Evolutionary conservation across 2,329 filamentous ascomycete genomes (phyloP).

Genomic region (Scorias spongiosa): DNA sequence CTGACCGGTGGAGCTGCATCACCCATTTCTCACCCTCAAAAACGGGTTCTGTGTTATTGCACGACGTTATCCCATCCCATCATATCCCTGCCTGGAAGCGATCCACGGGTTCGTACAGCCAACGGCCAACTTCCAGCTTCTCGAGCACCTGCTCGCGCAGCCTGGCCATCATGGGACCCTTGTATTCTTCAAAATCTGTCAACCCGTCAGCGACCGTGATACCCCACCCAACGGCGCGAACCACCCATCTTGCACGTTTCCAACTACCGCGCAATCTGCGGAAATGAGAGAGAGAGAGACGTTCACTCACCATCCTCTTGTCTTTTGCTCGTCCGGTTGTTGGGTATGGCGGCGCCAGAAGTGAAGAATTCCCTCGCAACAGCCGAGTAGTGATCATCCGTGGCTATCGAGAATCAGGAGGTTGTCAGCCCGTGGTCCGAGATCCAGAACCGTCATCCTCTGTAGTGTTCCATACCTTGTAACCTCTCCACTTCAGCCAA

Average conservation of each 20-base stretch:
- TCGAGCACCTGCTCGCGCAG: conserved; percentile 11
- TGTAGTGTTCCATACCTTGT: background rate
- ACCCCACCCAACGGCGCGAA: background rate
- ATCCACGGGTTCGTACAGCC: conserved; percentile 13
- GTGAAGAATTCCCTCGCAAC: conserved; percentile 14
- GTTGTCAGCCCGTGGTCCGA: background rate
- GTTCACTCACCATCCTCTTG: conserved; percentile 12
- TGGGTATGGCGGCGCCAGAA: conserved; percentile 11
- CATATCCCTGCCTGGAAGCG: conserved; percentile 3
- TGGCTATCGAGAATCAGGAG: background rate
- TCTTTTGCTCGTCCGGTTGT: conserved; percentile 7
- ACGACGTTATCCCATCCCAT: background rate
- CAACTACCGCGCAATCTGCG: background rate
- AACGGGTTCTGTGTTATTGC: too few relatives aligned
- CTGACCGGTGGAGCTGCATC: too few relatives aligned
- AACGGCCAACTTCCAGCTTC: conserved; percentile 13
- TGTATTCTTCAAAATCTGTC: conserved; percentile 12
- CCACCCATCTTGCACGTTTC: background rate
- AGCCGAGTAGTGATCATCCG: conserved; percentile 10
- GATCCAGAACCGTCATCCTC: background rate
- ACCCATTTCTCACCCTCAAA: too few relatives aligned
- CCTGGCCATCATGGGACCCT: conserved; percentile 9
- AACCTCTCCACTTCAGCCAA: conserved; percentile 2
- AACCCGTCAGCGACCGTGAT: background rate
- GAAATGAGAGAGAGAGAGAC: background rate